These are phyloP conservation scores for Paramecium tetraurelia DNA, from an alignment of 73 alveolate species.

Conservation along the genomic window DNA sequence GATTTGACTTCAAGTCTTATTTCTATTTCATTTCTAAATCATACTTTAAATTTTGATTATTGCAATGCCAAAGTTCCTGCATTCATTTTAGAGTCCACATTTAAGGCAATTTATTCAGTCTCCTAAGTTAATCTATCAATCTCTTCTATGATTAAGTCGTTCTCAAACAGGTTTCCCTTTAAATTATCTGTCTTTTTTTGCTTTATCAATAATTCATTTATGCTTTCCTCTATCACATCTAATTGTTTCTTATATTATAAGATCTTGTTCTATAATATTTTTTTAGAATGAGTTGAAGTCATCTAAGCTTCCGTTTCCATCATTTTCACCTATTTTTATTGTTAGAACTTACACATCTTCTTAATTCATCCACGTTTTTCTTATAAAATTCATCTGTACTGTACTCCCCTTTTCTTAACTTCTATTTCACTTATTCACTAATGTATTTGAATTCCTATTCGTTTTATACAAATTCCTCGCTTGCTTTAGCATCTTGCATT, in stretches of 20 bases:
- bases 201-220: not conserved
- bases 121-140: constrained; percentile 7
- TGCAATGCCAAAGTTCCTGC: not conserved
- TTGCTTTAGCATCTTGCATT: not conserved
- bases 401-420: not conserved
- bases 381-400: not conserved
- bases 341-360: not conserved
- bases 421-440: not conserved
- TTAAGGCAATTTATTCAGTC: not conserved
- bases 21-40: not conserved
- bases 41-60: constrained; percentile 4
- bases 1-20: not conserved
- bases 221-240: not conserved
- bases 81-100: not conserved
- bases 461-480: not conserved
- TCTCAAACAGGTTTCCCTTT: not conserved
- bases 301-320: not conserved
- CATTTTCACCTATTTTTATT: not conserved
- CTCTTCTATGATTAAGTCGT: constrained; percentile 17
- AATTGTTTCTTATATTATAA: not conserved
- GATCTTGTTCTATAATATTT: not conserved
- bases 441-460: not conserved
- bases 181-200: not conserved
- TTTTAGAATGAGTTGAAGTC: not conserved
- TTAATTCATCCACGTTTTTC: not conserved